phyloP scores from a whole-genome alignment of 345 rosid species.

The Brassica napus region Da-Ae NC_063443.1:2689501-2690000 shows the following conservation, averaged over 20 bases:
- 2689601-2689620: slow-evolving; percentile 24
- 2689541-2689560: slow-evolving; percentile 41
- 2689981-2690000: neutral
- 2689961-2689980: neutral
- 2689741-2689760: slow-evolving; percentile 1
- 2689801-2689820: neutral
- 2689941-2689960: neutral
- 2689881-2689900: neutral
- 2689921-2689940: too few relatives aligned
- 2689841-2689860: neutral
- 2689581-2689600: slow-evolving; percentile 73
- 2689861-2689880: slow-evolving; percentile 15
- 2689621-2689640: neutral
- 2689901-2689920: neutral
- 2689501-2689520: slow-evolving; percentile 85
- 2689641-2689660: slow-evolving; percentile 13
- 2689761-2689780: slow-evolving; percentile 10
- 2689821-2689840: slow-evolving; percentile 5
- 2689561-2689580: slow-evolving; percentile 77
- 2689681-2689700: slow-evolving; percentile 20
- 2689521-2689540: slow-evolving; percentile 65
- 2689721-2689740: slow-evolving; percentile 1
- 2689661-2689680: slow-evolving; percentile 39
- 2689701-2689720: slow-evolving; percentile 24
- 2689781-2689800: slow-evolving; percentile 8